Conservation (phyloP, 768 basidiomycete species). For the Pluteus cervinus region DNA sequence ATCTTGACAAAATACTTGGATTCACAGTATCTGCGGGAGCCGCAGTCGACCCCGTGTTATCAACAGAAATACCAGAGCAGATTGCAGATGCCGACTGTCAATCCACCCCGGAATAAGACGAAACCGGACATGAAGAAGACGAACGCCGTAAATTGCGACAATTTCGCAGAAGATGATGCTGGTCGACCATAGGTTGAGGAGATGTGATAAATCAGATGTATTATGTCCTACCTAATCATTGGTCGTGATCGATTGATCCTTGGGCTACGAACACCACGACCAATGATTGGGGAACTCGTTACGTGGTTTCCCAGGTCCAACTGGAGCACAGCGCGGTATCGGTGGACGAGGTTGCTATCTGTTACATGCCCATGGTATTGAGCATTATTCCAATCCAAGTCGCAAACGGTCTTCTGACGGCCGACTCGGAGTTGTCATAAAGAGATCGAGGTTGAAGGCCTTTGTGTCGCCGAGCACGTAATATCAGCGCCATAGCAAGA, state of each 20-base stretch:
- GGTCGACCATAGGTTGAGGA: not conserved
- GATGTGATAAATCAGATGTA: not conserved
- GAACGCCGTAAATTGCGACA: constrained; percentile 96
- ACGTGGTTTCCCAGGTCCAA: constrained; percentile 77
- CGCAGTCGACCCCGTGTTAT: constrained; percentile 92
- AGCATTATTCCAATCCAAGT: constrained; percentile 91
- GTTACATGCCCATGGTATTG: constrained; percentile 91
- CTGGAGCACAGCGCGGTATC: constrained; percentile 4
- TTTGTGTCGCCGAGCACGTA: constrained; percentile 75
- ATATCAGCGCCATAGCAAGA: constrained; percentile 31
- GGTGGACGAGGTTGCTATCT: constrained; percentile 51
- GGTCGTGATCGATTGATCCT: constrained; percentile 96
- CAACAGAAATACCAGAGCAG: constrained; percentile 88
- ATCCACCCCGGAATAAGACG: constrained; percentile 94
- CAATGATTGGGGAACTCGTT: constrained; percentile 94
- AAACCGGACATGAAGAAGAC: constrained; percentile 60
- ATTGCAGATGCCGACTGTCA: constrained; percentile 93
- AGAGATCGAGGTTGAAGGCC: constrained; percentile 90
- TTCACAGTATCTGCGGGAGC: constrained; percentile 95
- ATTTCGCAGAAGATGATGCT: constrained; percentile 99
- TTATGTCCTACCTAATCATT: constrained; percentile 72
- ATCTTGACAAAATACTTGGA: constrained; percentile 91
- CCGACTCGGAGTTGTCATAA: constrained; percentile 90
- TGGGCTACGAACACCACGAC: constrained; percentile 90
- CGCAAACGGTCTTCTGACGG: constrained; percentile 87